A percentile compares a stretch with the other conserved stretches of the same genome.
Evolutionary conservation across 768 basidiomycete genomes (phyloP).

Genomic region (Artomyces pyxidatus): DNA sequence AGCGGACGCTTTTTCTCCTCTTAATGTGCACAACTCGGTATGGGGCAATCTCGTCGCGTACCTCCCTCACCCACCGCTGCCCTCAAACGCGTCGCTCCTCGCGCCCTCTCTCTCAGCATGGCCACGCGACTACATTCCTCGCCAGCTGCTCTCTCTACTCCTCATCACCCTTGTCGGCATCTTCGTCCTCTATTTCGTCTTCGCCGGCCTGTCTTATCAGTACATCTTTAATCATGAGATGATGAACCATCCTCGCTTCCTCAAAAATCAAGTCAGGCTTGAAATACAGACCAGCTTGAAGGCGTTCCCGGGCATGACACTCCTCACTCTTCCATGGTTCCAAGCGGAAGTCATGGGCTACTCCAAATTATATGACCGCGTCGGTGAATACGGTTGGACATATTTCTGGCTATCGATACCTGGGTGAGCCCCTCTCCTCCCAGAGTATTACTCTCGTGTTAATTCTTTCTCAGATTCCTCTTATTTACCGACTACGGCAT

Average conservation of each 20-base stretch:
- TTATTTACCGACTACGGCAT: conserved; percentile 88
- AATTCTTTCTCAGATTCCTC: conserved; percentile 46
- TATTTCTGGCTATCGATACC: conserved; percentile 64
- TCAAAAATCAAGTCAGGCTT: conserved; percentile 74
- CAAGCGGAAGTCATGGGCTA: conserved; percentile 84
- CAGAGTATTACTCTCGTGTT: conserved; percentile 3
- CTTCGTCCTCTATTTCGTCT: conserved; percentile 77
- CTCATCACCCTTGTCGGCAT: conserved; percentile 75
- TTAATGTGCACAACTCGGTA: conserved; percentile 27
- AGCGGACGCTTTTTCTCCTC: conserved; percentile 26
- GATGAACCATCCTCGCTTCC: conserved; percentile 91
- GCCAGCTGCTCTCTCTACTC: conserved; percentile 68
- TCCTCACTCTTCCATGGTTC: conserved; percentile 92
- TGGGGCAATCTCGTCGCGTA: conserved; percentile 48
- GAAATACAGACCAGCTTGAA: conserved; percentile 73
- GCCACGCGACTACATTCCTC: conserved; percentile 76
- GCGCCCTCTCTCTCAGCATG: conserved; percentile 53
- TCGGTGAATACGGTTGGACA: conserved; percentile 72
- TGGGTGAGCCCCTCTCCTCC: conserved; percentile 38
- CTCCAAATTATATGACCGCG: conserved; percentile 66
- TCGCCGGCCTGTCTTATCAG: conserved; percentile 77
- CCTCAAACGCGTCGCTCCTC: conserved; percentile 19
- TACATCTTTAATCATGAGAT: conserved; percentile 91
- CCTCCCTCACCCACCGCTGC: conserved; percentile 50
- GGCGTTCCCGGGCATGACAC: conserved; percentile 76